Conservation (phyloP, 352 stramenopile species). For the Phytopythium aichiense region DNA sequence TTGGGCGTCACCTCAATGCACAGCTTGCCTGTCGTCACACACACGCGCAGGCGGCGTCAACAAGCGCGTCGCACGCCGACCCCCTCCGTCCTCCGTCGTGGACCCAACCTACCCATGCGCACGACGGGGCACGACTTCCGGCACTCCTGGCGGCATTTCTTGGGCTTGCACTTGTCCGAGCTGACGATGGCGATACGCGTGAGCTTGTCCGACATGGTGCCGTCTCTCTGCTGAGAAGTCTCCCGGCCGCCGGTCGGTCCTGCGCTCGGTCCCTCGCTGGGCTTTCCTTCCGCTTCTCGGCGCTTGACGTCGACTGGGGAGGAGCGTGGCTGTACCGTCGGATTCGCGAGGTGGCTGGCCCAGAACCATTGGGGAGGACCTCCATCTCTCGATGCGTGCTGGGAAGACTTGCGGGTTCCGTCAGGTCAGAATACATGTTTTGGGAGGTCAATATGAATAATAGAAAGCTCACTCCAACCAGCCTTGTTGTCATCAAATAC, state of each 20-base stretch:
- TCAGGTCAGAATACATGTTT: too few species aligned
- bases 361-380: neutral
- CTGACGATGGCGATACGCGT: constrained; percentile 99
- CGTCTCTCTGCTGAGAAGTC: constrained; percentile 4
- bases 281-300: constrained; percentile 15
- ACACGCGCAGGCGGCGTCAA: neutral
- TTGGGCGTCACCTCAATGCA: constrained; percentile 98
- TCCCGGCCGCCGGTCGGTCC: too few species aligned
- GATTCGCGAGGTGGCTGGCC: constrained; percentile 19
- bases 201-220: constrained; percentile 86
- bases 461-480: too few species aligned
- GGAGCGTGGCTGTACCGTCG: constrained; percentile 14
- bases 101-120: constrained; percentile 81
- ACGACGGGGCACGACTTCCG: constrained; percentile 99
- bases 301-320: constrained; percentile 5
- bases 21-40: constrained; percentile 84
- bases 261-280: too few species aligned
- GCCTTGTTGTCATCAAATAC: too few species aligned
- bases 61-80: neutral
- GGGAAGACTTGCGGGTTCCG: too few species aligned
- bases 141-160: constrained; percentile 99
- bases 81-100: neutral
- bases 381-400: too few species aligned
- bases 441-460: too few species aligned
- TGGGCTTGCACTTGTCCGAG: constrained; percentile 98